A percentile compares a stretch with the other conserved stretches of the same genome.
Evolutionary conservation across 306 rosid species (phyloP).

Genomic region (Pyrus communis): DNA sequence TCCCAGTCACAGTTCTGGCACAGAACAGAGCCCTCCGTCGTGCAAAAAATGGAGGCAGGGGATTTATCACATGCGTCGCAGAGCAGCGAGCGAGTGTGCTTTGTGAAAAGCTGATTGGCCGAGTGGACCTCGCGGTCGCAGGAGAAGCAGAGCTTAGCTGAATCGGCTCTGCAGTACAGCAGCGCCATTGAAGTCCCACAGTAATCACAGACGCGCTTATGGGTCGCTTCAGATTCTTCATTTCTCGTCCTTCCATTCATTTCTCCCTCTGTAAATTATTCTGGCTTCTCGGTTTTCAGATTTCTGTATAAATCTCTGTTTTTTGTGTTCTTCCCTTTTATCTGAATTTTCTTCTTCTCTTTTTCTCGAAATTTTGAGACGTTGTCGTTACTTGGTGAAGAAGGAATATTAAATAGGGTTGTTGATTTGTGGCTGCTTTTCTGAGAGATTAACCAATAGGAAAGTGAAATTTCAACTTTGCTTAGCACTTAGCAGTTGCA

Average conservation of each 20-base stretch:
- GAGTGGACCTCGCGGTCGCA: constrained; percentile 84
- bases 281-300: too few relatives aligned
- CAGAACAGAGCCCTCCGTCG: constrained; percentile 56
- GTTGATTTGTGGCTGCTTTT: background rate
- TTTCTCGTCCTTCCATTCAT: constrained; percentile 22
- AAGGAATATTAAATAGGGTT: background rate
- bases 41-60: constrained; percentile 80
- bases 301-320: background rate
- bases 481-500: background rate
- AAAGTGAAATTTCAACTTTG: background rate
- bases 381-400: constrained; percentile 36
- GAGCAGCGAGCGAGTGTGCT: constrained; percentile 69
- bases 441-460: background rate
- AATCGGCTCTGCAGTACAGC: constrained; percentile 80
- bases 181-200: constrained; percentile 51
- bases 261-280: background rate
- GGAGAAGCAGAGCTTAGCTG: constrained; percentile 76
- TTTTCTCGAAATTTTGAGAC: background rate
- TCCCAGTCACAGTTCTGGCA: constrained; percentile 97
- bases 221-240: background rate
- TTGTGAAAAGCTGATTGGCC: constrained; percentile 70
- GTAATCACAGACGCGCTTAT: constrained; percentile 45
- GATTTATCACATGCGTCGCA: constrained; percentile 60
- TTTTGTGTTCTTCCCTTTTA: background rate
- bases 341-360: background rate